A percentile compares a stretch with the other conserved stretches of the same genome.
Evolutionary conservation across 345 rosid species (phyloP).

Genomic region (Boechera divaricarpa): DNA sequence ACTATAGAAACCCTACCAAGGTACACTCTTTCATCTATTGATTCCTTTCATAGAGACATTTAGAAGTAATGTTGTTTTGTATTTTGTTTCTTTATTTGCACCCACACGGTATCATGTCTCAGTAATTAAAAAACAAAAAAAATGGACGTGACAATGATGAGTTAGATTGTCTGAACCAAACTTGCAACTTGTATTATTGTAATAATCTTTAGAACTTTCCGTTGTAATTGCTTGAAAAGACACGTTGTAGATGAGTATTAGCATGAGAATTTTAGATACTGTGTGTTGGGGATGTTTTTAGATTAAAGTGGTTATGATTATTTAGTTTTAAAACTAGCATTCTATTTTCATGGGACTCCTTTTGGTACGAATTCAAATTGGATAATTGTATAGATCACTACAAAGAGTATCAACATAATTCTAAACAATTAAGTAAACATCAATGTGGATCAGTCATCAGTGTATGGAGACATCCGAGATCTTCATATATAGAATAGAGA

Average conservation of each 20-base stretch:
- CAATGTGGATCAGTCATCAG: not conserved
- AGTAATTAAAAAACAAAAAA: not conserved
- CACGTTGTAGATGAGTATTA: conserved; percentile 21
- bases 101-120: conserved; percentile 42
- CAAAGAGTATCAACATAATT: not conserved
- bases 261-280: not conserved
- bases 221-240: conserved; percentile 30
- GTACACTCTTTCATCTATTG: conserved; percentile 11
- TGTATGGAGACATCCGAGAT: not conserved
- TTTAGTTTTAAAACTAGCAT: not conserved
- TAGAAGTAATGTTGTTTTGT: conserved; percentile 17
- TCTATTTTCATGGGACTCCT: no score
- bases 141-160: conserved; percentile 35
- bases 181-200: conserved; percentile 36
- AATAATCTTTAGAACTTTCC: conserved; percentile 8
- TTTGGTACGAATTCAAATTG: not conserved
- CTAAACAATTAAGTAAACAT: not conserved
- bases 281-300: not conserved
- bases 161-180: conserved; percentile 38
- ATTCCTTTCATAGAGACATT: conserved; percentile 22
- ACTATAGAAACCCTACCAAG: conserved; percentile 32
- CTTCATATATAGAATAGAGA: not conserved
- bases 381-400: not conserved
- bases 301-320: not conserved
- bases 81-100: conserved; percentile 34